Percentiles rank a stretch among this genome's conserved stretches.
Conservation (phyloP, 441 rosid species). For the Adansonia madagascariensis region DNA sequence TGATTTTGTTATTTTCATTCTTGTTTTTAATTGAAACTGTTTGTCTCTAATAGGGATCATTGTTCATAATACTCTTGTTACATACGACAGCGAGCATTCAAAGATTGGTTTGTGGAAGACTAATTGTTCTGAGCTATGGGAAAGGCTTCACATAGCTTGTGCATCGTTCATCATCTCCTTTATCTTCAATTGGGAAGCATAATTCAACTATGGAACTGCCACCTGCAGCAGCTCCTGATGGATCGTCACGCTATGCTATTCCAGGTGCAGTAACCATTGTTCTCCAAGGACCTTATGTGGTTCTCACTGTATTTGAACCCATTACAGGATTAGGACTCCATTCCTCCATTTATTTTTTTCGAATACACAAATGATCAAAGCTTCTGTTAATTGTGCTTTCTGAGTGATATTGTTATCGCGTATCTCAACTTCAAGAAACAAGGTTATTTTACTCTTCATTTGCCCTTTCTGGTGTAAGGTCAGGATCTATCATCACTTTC, state of each 20-base stretch:
- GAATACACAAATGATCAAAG: neutral
- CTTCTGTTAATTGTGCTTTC: neutral
- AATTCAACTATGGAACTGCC: conserved; percentile 40
- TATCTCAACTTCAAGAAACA: conserved; percentile 5
- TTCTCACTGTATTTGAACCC: neutral
- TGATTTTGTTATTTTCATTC: neutral
- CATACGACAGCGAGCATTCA: conserved; percentile 83
- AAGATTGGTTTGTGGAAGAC: conserved; percentile 93
- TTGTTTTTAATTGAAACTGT: conserved; percentile 17
- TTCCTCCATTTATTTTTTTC: neutral
- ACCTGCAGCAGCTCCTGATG: conserved; percentile 44
- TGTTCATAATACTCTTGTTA: conserved; percentile 82
- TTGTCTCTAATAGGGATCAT: conserved; percentile 58
- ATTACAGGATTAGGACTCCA: neutral
- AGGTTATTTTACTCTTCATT: neutral
- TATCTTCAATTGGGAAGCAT: conserved; percentile 24
- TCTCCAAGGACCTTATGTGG: neutral
- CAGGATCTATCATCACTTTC: conserved; percentile 10
- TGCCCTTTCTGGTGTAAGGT: neutral
- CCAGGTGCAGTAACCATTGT: conserved; percentile 45
- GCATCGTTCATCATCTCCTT: conserved; percentile 42
- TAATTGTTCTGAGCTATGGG: conserved; percentile 86
- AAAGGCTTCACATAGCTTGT: conserved; percentile 60
- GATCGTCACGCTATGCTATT: conserved; percentile 35
- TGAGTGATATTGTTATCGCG: neutral